Percentiles rank a stretch among this genome's conserved stretches.
Evolutionary conservation across 139 green algal species (phyloP).

Genomic region (Chlamydomonas incerta): DNA sequence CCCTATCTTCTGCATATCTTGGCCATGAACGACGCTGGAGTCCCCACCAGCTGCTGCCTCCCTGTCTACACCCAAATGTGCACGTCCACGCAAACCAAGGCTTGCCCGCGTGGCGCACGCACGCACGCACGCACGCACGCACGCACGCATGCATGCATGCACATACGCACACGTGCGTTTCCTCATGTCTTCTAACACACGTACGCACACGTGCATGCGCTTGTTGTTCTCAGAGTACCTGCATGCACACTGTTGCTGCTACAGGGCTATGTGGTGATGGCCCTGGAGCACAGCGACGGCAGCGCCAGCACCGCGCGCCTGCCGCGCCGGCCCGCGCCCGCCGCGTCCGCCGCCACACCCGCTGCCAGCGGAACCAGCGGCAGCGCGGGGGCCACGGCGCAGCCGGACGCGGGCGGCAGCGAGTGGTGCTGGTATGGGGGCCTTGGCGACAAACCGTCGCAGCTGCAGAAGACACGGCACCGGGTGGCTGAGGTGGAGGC

Average conservation of each 20-base stretch:
- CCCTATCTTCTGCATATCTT: too few species aligned
- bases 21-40: too few species aligned
- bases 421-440: slow-evolving; percentile 18
- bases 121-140: too few species aligned
- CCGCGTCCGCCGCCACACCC: neutral
- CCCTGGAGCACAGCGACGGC: slow-evolving; percentile 79
- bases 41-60: too few species aligned
- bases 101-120: too few species aligned
- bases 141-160: too few species aligned
- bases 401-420: neutral
- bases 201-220: too few species aligned
- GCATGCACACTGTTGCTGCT: neutral
- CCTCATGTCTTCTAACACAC: too few species aligned
- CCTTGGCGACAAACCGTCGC: neutral
- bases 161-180: too few species aligned
- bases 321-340: slow-evolving; percentile 27
- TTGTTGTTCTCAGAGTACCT: too few species aligned
- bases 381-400: neutral
- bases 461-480: slow-evolving; percentile 21
- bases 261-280: slow-evolving; percentile 74
- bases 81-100: too few species aligned
- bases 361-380: neutral
- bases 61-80: too few species aligned
- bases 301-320: slow-evolving; percentile 51
- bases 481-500: slow-evolving; percentile 35